phyloP scores from a whole-genome alignment of 805 yeast genomes.

The Scheffersomyces stipitis region DNA sequence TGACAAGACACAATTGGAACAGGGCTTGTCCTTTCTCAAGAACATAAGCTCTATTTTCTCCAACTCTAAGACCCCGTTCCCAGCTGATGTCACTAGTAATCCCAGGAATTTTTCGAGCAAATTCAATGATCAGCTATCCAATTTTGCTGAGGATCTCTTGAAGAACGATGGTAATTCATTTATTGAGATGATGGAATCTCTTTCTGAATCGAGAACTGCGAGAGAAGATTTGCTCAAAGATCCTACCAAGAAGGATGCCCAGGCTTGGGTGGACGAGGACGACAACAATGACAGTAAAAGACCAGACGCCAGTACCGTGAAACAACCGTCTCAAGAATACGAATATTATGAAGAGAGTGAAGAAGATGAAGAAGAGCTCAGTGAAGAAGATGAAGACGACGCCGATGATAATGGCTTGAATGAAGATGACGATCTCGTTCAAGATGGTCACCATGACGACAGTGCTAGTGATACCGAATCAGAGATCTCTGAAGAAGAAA shows the following conservation, averaged over 20 bases:
- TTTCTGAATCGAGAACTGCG: conserved; percentile 52
- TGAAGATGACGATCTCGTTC: conserved; percentile 21
- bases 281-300: conserved; percentile 6
- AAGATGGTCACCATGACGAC: conserved; percentile 46
- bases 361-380: conserved; percentile 30
- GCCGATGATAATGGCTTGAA: conserved; percentile 44
- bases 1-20: conserved; percentile 24
- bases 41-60: conserved; percentile 22
- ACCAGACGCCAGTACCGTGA: neutral
- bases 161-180: conserved; percentile 77
- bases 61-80: conserved; percentile 5
- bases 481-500: conserved; percentile 51
- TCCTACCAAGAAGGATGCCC: conserved; percentile 4
- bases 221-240: conserved; percentile 25
- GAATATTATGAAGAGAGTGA: conserved; percentile 10
- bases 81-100: conserved; percentile 6
- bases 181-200: conserved; percentile 74
- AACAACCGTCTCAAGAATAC: neutral
- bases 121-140: conserved; percentile 22
- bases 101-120: conserved; percentile 6
- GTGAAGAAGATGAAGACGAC: conserved; percentile 38
- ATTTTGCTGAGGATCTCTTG: conserved; percentile 74
- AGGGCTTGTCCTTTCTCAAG: conserved; percentile 22
- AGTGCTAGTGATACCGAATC: conserved; percentile 31
- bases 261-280: conserved; percentile 23